Base-by-base conservation (phyloP, 2,329 filamentous ascomycete genomes). In the Fusarium longipes region DNA sequence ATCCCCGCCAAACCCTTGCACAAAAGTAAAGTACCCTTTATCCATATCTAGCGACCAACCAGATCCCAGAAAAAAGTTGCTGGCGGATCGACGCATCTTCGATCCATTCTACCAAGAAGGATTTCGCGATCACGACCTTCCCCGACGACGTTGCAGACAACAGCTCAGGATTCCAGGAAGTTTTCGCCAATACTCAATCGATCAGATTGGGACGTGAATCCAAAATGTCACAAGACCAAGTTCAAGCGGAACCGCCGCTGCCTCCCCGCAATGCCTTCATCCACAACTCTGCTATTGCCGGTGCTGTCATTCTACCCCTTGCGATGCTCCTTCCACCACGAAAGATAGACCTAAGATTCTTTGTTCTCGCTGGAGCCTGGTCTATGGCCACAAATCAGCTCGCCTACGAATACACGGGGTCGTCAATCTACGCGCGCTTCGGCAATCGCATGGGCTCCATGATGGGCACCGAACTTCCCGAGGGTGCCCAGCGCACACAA, bases 381-480 rank as follows among this genome's bases (percentile, higher is more conserved):
- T 82, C 86, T 29, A 81, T 85, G 67, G 82, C 83, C 56, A 83
- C 84, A 57, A 85, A 85, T 75, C 84, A 85, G 76, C 83, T 89
- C 38, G 80, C 80, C 47, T 81, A 83, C 76, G 85, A 87, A 76
- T 87, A 84, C 77, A 87, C 82, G 15, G 86, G 86, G 49, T 79
- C 79, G 48, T 86, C 84, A 27, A 81, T 87, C 60, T 78, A 81
- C 70, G 71, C 77, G 65, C 84, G 85, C 10, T 80, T 86, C 63
- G 75, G 75, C 57, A 76, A 71, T 63, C 82, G 84, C 53, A 70
- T 82, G 66, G 71, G 71, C 25, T 79, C 79, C 17, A 77, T 88
- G 40, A 76, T 87, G 39, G 81, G 82, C 62, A 82, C 80, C 44
- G 81, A 84, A 52, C 85, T 91, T 17, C 87, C 86, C 39, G 88